Base-by-base conservation (phyloP, 2,329 filamentous ascomycete species). In the Fusarium hainanense region DNA sequence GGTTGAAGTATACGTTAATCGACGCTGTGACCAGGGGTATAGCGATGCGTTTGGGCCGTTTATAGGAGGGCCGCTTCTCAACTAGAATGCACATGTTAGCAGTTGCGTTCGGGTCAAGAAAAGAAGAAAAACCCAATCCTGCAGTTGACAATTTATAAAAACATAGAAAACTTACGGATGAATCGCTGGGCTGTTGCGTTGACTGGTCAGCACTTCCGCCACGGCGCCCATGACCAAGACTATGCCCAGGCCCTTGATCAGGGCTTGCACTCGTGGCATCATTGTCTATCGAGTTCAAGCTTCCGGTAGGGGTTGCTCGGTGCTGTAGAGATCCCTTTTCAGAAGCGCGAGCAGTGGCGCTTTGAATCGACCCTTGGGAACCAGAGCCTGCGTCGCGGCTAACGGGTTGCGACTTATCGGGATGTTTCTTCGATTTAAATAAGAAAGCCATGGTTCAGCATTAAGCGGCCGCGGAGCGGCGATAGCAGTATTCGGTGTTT, bases 1-100 rank as follows among this genome's bases (percentile, higher is more conserved):
- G 4, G 90, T 88, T 7, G 93, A 90, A 18, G 93, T 93, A 79
- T 97, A 97, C 70, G 92, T 95, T 55, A 99, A 81, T 58, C 93
- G 90, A 64, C 93, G 90, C 78, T 97, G 93, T 69, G 95, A 97
- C 96, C 96, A 99, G 1, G 96, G 96, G 77, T 98, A 99, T 57
- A 97, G 88, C 7, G 93, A 93, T 42, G 91, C 85, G 79, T 94
- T 96, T 42, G 89, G 86, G 68, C 89, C 87, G 70, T 80, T 78
- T 37, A 78, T 63, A 20, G 78, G 78, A 70, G 83, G 77, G 74
- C 82, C 87, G 76, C 88, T 91, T 71, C 87, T 87, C 72, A 85
- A 82, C 85, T 90, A 78, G 46, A 48, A 55, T 27, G 7, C 42
- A 25, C 27, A 25, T 43, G 54, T 74, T 63, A 75, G 63, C 47